These are phyloP conservation scores for Aspergillus sp. DNA, from an alignment of 2,329 filamentous ascomycete genomes.

Conservation along the genomic window DNA sequence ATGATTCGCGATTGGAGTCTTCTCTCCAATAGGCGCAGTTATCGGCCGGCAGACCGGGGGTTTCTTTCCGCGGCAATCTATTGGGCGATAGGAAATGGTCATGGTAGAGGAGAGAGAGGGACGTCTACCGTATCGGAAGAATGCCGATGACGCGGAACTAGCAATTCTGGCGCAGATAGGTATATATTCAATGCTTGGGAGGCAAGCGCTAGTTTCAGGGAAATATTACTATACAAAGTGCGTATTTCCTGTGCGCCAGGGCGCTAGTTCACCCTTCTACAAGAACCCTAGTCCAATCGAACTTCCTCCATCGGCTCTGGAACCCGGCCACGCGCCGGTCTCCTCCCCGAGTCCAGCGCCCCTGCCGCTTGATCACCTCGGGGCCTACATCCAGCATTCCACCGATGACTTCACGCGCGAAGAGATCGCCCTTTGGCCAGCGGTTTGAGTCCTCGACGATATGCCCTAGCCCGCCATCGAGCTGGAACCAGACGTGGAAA, in stretches of 20 bases:
- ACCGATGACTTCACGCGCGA: slow-evolving; percentile 87
- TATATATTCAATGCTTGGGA: background rate
- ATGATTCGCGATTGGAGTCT: background rate
- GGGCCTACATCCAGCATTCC: slow-evolving; percentile 86
- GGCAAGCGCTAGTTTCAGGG: background rate
- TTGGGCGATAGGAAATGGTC: background rate
- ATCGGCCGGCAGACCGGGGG: background rate
- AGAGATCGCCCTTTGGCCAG: slow-evolving; percentile 91
- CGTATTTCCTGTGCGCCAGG: background rate
- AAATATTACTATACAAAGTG: slow-evolving; percentile 6
- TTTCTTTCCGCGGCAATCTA: background rate
- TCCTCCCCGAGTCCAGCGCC: slow-evolving; percentile 75
- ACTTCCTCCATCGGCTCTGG: slow-evolving; percentile 84
- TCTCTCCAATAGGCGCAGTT: background rate
- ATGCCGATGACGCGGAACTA: slow-evolving; percentile 2
- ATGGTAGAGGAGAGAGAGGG: background rate
- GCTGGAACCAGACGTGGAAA: slow-evolving; percentile 93
- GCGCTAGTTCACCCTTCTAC: slow-evolving; percentile 49
- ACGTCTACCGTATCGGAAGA: slow-evolving; percentile 4
- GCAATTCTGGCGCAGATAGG: background rate
- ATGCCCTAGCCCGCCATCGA: slow-evolving; percentile 92
- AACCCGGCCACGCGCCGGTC: slow-evolving; percentile 73
- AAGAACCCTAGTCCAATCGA: slow-evolving; percentile 80
- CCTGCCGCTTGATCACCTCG: slow-evolving; percentile 87
- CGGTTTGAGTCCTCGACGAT: slow-evolving; percentile 82